Percentiles rank a stretch among this genome's conserved stretches.
Evolutionary conservation across 192 early-diverging fungal species (phyloP).

Genomic region (Umbelopsis sp.): DNA sequence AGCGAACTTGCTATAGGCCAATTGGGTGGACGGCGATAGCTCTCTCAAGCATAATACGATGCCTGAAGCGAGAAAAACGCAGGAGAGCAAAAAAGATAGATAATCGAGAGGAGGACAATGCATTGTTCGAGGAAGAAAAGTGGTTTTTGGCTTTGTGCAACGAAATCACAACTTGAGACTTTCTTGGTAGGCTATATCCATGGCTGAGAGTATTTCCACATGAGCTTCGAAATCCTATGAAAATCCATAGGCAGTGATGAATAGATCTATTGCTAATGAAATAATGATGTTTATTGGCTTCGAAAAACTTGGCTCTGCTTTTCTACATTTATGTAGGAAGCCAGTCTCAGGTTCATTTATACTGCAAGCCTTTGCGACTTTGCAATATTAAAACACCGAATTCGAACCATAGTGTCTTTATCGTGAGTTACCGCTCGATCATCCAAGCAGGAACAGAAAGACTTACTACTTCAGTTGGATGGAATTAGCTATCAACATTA

Average conservation of each 20-base stretch:
- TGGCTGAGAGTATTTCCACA: too few species aligned
- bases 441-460: not conserved
- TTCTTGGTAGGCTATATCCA: too few species aligned
- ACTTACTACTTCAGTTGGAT: not conserved
- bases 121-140: slow-evolving; percentile 10
- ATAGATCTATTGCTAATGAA: too few species aligned
- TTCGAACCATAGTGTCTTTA: not conserved
- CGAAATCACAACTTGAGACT: not conserved
- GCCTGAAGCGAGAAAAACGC: not conserved
- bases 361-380: not conserved
- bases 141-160: not conserved
- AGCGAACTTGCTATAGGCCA: slow-evolving; percentile 34
- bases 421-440: not conserved
- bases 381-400: slow-evolving; percentile 1
- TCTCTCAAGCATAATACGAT: slow-evolving; percentile 15
- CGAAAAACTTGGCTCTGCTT: too few species aligned
- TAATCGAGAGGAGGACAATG: slow-evolving; percentile 18
- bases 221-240: too few species aligned
- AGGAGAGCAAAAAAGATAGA: not conserved
- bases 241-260: too few species aligned
- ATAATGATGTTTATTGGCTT: too few species aligned
- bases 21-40: slow-evolving; percentile 17
- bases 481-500: slow-evolving; percentile 51
- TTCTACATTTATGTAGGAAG: too few species aligned
- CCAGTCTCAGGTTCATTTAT: too few species aligned